These are phyloP conservation scores for Dichotomopilus funicola DNA, from an alignment of 2,329 filamentous ascomycete species.

Conservation along the genomic window DNA sequence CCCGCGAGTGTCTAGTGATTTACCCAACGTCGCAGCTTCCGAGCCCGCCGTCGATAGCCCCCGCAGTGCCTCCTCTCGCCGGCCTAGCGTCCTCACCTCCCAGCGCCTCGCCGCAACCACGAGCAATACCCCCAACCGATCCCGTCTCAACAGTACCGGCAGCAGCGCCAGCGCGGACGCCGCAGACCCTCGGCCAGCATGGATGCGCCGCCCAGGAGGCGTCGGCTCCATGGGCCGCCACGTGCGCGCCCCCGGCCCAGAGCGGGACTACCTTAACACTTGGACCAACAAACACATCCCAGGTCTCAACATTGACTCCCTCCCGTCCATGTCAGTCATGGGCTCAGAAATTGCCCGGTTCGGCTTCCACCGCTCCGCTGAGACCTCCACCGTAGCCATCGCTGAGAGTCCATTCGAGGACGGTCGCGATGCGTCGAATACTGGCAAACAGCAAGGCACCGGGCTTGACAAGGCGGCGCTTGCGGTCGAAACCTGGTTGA, in stretches of 20 bases:
- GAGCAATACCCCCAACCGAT: conserved; percentile 27
- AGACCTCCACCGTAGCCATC: conserved; percentile 30
- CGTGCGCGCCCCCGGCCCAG: conserved; percentile 70
- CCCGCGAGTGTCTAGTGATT: conserved; percentile 59
- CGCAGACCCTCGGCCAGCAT: conserved; percentile 41
- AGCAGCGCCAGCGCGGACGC: conserved; percentile 24
- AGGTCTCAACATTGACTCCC: conserved; percentile 62
- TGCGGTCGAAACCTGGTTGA: conserved; percentile 83
- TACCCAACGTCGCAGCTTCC: conserved; percentile 41
- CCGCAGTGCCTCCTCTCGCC: conserved; percentile 33
- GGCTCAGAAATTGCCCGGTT: conserved; percentile 54
- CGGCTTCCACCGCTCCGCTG: conserved; percentile 41
- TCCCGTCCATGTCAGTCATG: conserved; percentile 61
- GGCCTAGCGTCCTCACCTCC: conserved; percentile 37
- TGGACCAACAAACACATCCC: conserved; percentile 81
- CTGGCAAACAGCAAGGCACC: conserved; percentile 35
- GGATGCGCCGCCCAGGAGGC: conserved; percentile 78
- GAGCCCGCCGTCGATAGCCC: conserved; percentile 29
- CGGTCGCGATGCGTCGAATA: conserved; percentile 33
- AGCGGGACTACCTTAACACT: conserved; percentile 74
- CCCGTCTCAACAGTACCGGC: conserved; percentile 33
- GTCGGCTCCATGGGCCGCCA: conserved; percentile 73
- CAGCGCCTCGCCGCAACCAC: conserved; percentile 28
- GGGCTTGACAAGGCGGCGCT: conserved; percentile 77
- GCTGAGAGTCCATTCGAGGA: conserved; percentile 48